Percentiles rank a stretch among this genome's conserved stretches.
Evolutionary conservation across 2,329 filamentous ascomycete species (phyloP).

Genomic region (Calonectria pseudoreteaudii): DNA sequence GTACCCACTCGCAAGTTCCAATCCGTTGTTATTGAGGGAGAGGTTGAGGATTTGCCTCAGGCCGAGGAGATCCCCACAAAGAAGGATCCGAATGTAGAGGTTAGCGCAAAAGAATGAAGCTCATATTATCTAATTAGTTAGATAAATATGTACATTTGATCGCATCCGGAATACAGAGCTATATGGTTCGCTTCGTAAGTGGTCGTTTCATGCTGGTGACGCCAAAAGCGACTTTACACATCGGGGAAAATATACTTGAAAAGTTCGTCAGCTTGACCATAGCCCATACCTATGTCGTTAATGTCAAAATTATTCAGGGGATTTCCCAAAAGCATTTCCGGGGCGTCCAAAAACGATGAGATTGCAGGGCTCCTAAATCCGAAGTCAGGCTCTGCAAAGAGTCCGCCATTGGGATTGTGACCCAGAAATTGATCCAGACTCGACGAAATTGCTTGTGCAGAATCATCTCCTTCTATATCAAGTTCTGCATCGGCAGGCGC

Average conservation of each 20-base stretch:
- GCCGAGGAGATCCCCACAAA: background rate
- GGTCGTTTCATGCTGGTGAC: background rate
- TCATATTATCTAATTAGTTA: background rate
- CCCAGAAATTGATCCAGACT: background rate
- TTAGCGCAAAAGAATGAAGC: background rate
- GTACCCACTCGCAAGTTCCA: constrained; percentile 1
- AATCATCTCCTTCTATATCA: background rate
- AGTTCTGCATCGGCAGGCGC: background rate
- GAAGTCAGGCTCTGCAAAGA: background rate
- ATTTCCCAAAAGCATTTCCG: background rate
- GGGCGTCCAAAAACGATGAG: background rate
- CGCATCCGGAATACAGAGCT: background rate
- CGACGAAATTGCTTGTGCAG: background rate
- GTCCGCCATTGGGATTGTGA: background rate
- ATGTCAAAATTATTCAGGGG: background rate
- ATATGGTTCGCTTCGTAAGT: background rate
- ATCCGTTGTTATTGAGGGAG: background rate
- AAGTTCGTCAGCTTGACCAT: background rate
- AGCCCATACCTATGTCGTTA: background rate
- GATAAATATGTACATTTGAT: background rate
- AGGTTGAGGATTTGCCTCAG: background rate
- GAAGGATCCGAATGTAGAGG: background rate
- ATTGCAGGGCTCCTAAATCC: background rate
- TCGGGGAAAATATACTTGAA: background rate
- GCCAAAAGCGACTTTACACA: background rate